These are phyloP conservation scores for Casuarina equisetifolia DNA, from an alignment of 306 rosid species.

Conservation along the genomic window DNA sequence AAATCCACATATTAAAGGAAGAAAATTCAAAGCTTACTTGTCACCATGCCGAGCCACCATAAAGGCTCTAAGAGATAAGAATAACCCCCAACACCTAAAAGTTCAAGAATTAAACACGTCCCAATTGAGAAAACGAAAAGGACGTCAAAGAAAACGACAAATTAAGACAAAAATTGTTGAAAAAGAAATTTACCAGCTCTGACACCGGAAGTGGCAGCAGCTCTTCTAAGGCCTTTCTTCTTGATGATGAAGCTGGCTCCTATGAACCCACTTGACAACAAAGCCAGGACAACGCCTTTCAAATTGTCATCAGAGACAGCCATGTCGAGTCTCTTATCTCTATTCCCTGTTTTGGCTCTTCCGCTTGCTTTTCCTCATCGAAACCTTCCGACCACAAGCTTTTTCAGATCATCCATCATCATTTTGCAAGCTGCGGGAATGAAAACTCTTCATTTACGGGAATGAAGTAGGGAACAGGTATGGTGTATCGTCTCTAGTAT, in stretches of 20 bases:
- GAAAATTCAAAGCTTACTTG: slow-evolving; percentile 51
- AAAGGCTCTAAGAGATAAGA: slow-evolving; percentile 87
- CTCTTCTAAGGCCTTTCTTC: slow-evolving; percentile 81
- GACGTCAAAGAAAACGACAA: background rate
- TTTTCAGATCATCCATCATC: slow-evolving; percentile 42
- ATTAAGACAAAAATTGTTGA: background rate
- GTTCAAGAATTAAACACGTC: slow-evolving; percentile 18
- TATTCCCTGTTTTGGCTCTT: slow-evolving; percentile 22
- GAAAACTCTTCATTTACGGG: slow-evolving; percentile 9
- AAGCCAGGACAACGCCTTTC: slow-evolving; percentile 64
- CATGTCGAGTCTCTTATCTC: slow-evolving; percentile 37
- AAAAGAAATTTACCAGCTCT: slow-evolving; percentile 56
- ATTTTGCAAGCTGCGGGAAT: slow-evolving; percentile 20
- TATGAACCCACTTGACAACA: slow-evolving; percentile 74
- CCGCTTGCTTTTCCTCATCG: slow-evolving; percentile 43
- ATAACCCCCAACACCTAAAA: slow-evolving; percentile 78
- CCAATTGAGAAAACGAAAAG: slow-evolving; percentile 17
- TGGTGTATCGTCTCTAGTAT: slow-evolving; percentile 2
- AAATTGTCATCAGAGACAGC: slow-evolving; percentile 55
- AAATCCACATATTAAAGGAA: background rate
- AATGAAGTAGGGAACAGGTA: slow-evolving; percentile 20
- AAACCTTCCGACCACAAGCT: slow-evolving; percentile 34
- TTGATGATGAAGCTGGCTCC: slow-evolving; percentile 88
- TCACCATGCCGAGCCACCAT: slow-evolving; percentile 86
- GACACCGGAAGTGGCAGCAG: slow-evolving; percentile 72